Base-by-base conservation (phyloP, 2,329 filamentous ascomycete genomes). In the Colletotrichum cordylinicola region DNA sequence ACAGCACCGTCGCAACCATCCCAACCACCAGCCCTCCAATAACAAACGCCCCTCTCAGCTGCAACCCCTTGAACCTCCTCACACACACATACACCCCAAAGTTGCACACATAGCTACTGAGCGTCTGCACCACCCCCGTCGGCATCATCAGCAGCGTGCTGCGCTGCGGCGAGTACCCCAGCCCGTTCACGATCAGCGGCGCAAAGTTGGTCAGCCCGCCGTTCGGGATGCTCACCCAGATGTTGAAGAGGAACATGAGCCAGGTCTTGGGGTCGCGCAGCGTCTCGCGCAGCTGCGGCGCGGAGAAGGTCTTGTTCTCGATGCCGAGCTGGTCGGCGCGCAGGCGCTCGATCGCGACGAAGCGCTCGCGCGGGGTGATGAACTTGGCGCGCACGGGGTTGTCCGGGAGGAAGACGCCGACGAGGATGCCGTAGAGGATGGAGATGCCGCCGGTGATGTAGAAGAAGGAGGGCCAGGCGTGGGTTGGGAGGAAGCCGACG, bases 401-500 rank as follows among this genome's bases (percentile, higher is more conserved):
- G 71, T 91, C 90, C 0, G 90, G 90, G 4, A 92, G 85, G 21
- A 90, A 83, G 5, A 90, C 82, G 24, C 89, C 85, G 78, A 92
- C 88, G 5, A 91, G 80, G 5, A 91, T 85, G 0, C 91, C 91
- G 87, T 91, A 92, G 1, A 85, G 69, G 33, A 80, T 76, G 0
- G 81, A 82, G 15, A 82, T 79, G 1, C 74, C 77, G 1, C 81
- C 81, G 64, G 78, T 80, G 37, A 81, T 79, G 77, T 77, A 79
- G 60, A 80, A 81, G 71, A 80, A 78, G 56, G 66, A 39, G 9
- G 33, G 61, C 61, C 61, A 65, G 33, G 61, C 61, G 61, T 39
- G 21, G 35, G 33, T 24, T 8, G 35, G 35, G 35, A 65, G 10
- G 35, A 65, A 65, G 61, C 61, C 72, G 18, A 71, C 61, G 24